Conservation (phyloP, 768 basidiomycete genomes). For the Termitomyces heimii region DNA sequence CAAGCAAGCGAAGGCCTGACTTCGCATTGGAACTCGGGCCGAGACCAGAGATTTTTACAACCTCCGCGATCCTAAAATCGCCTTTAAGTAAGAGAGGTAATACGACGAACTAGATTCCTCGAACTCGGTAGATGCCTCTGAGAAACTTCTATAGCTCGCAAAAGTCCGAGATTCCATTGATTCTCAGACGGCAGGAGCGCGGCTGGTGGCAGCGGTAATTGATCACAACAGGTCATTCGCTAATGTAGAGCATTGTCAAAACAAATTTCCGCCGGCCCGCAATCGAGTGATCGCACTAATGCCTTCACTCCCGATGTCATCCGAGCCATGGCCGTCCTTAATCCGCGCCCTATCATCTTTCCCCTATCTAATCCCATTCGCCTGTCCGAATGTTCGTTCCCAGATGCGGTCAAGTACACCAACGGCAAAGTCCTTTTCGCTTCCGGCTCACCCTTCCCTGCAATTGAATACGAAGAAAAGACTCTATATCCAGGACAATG, state of each 20-base stretch:
- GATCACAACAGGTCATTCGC: conserved; percentile 1
- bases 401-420: conserved; percentile 67
- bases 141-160: conserved; percentile 5
- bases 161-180: conserved; percentile 6
- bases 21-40: conserved; percentile 3
- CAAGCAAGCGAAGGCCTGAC: neutral
- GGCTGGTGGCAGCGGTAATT: neutral
- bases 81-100: neutral
- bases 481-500: conserved; percentile 79
- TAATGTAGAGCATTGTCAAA: neutral
- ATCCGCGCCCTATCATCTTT: conserved; percentile 85
- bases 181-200: neutral
- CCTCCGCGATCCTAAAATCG: conserved; percentile 4
- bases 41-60: neutral
- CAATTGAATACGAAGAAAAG: conserved; percentile 47
- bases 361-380: conserved; percentile 85
- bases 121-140: neutral
- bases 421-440: conserved; percentile 80
- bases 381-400: conserved; percentile 78
- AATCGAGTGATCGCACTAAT: conserved; percentile 22
- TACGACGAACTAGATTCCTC: neutral
- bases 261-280: conserved; percentile 2
- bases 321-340: conserved; percentile 70
- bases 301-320: conserved; percentile 74
- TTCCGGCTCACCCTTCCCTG: conserved; percentile 81